These are phyloP conservation scores for Candida chauliodis DNA, from an alignment of 805 yeast species.

Conservation along the genomic window DNA sequence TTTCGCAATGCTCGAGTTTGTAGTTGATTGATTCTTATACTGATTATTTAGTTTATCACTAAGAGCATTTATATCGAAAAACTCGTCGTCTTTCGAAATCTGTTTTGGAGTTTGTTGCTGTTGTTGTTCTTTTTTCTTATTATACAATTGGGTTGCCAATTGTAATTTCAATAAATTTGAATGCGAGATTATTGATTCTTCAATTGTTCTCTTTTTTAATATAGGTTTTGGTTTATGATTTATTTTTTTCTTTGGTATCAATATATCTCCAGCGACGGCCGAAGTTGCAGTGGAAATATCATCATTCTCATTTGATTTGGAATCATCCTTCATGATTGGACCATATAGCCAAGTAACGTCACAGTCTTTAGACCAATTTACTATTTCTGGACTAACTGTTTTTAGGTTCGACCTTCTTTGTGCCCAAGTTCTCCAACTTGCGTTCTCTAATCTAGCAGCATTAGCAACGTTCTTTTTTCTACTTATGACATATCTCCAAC, in stretches of 20 bases:
- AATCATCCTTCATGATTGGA: conserved; percentile 48
- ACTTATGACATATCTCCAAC: conserved; percentile 90
- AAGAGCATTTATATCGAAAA: conserved; percentile 42
- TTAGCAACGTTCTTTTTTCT: conserved; percentile 79
- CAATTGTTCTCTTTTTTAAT: conserved; percentile 78
- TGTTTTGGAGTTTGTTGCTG: conserved; percentile 1
- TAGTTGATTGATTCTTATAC: conserved; percentile 18
- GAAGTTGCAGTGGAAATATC: conserved; percentile 32
- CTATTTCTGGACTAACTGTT: conserved; percentile 87
- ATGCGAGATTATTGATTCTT: conserved; percentile 73
- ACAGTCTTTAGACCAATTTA: conserved; percentile 95
- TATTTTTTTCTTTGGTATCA: conserved; percentile 30
- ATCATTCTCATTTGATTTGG: conserved; percentile 6
- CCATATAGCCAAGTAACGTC: conserved; percentile 99
- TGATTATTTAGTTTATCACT: conserved; percentile 41
- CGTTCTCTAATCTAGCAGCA: conserved; percentile 44
- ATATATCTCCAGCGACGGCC: conserved; percentile 44
- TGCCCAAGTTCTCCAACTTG: conserved; percentile 95
- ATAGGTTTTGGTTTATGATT: conserved; percentile 64
- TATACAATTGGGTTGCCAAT: conserved; percentile 34
- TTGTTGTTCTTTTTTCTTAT: conserved; percentile 25
- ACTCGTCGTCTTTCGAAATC: conserved; percentile 10
- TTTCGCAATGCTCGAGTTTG: conserved; percentile 15
- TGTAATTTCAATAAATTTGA: conserved; percentile 43
- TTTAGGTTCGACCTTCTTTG: conserved; percentile 60